These are phyloP conservation scores for Scalesia atractyloides DNA, from an alignment of 129 eudicot species.

Conservation along the genomic window DNA sequence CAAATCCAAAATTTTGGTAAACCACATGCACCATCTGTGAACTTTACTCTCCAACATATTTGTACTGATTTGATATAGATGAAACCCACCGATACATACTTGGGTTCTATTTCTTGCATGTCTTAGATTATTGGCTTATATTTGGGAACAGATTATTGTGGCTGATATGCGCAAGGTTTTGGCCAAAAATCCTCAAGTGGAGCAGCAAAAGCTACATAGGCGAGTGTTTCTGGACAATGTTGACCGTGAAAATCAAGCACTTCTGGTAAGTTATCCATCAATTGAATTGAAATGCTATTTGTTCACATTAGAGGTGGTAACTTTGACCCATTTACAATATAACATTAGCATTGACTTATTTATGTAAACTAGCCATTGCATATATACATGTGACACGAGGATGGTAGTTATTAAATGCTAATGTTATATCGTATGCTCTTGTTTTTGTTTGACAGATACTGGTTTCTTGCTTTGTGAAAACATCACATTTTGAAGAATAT, in stretches of 20 bases:
- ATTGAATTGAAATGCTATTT: background rate
- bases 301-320: background rate
- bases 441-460: constrained; percentile 49
- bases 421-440: constrained; percentile 12
- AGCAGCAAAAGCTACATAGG: constrained; percentile 76
- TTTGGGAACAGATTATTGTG: constrained; percentile 56
- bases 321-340: constrained; percentile 4
- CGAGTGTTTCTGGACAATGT: constrained; percentile 74
- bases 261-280: constrained; percentile 43
- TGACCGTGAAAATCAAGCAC: constrained; percentile 75
- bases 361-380: background rate
- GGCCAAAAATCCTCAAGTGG: constrained; percentile 87
- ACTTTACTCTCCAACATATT: too few species aligned
- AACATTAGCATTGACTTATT: background rate
- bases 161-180: constrained; percentile 94
- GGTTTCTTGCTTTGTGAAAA: constrained; percentile 83
- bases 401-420: constrained; percentile 8
- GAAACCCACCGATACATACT: background rate
- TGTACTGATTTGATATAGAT: background rate
- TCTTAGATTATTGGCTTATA: constrained; percentile 11
- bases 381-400: background rate
- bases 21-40: too few species aligned
- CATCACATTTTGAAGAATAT: constrained; percentile 75
- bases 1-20: too few species aligned
- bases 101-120: constrained; percentile 12